Conservation (phyloP, 192 early-diverging fungal species). For the Backusella luteola region DNA sequence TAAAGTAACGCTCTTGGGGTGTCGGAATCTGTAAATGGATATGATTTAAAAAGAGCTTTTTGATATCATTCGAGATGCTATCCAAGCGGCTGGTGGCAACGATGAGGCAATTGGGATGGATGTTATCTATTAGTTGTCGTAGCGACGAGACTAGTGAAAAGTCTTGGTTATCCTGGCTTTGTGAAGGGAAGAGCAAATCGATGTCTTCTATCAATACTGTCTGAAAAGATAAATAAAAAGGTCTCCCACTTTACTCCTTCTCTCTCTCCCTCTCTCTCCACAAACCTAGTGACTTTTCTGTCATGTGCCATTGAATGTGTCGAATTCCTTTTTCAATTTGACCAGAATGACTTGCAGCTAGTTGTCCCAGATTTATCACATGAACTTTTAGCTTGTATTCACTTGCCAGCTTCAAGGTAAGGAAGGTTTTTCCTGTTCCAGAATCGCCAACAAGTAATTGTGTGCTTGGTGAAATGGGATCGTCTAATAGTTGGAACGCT, state of each 20-base stretch:
- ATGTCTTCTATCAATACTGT: conserved; percentile 51
- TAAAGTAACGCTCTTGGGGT: conserved; percentile 41
- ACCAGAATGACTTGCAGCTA: conserved; percentile 7
- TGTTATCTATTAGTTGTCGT: background rate
- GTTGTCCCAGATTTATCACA: background rate
- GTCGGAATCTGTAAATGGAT: conserved; percentile 54
- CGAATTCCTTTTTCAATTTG: conserved; percentile 13
- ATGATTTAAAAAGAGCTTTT: conserved; percentile 33
- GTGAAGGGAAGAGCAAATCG: conserved; percentile 48
- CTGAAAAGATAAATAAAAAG: background rate
- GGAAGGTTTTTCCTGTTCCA: conserved; percentile 12
- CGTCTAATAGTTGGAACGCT: background rate
- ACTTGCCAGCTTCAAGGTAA: background rate
- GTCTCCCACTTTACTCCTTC: no score
- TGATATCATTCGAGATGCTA: background rate
- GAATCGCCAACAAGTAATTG: conserved; percentile 11
- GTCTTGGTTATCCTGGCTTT: conserved; percentile 10
- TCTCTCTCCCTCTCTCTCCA: background rate
- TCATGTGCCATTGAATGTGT: conserved; percentile 9
- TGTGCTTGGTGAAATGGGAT: background rate
- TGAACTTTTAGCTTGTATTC: background rate
- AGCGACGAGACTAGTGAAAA: background rate
- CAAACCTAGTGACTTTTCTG: background rate
- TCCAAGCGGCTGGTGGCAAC: background rate
- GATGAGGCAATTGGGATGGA: background rate